Evolutionary conservation across 2,329 filamentous ascomycete genomes (phyloP), one percentile per base, ranked within the genome.

Genomic region (Helicocarpus griseus): DNA sequence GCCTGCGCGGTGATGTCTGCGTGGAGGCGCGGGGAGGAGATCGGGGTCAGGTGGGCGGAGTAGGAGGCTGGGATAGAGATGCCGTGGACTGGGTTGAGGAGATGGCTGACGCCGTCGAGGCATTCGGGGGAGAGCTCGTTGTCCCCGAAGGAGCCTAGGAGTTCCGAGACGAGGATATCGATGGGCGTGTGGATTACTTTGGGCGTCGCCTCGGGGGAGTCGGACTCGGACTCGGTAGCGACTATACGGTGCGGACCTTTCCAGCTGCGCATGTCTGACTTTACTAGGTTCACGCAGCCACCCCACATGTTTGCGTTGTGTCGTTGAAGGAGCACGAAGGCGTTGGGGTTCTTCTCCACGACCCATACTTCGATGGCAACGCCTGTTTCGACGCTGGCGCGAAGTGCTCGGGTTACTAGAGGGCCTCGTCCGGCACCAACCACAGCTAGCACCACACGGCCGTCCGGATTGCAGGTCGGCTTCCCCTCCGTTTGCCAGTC

Each of bases 181-280:
- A 98, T 68, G 19, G 69, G 69, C 38, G 69, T 68, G 41, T 65
- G 56, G 21, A 54, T 65, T 55, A 31, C 52, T 38, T 51, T 41
- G 46, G 36, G 57, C 46, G 51, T 55, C 39, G 35, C 56, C 53
- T 8, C 58, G 38, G 40, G 31, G 28, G 36, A 13, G 31, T 26
- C 8, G 24, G 19, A 45, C 45, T 36, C 48, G 26, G 50, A 48
- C 13, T 28, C 26, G 36, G 48, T 14, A n/a, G 22, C n/a, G n/a
- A n/a, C 33, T 19, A 46, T 28, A 19, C 58, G 59, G 24, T 54
- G 33, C 1, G 91, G 91, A 0, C 94, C 94, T 61, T 87, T 86
- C 94, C 94, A 98, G 54, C 85, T 85, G 46, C 93, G 84, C 93
- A 98, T 98, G 66, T 98, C 93, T 0, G 89, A 95, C 71, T 95